Conservation (phyloP, 306 rosid genomes). For the Hippophae rhamnoides region DNA sequence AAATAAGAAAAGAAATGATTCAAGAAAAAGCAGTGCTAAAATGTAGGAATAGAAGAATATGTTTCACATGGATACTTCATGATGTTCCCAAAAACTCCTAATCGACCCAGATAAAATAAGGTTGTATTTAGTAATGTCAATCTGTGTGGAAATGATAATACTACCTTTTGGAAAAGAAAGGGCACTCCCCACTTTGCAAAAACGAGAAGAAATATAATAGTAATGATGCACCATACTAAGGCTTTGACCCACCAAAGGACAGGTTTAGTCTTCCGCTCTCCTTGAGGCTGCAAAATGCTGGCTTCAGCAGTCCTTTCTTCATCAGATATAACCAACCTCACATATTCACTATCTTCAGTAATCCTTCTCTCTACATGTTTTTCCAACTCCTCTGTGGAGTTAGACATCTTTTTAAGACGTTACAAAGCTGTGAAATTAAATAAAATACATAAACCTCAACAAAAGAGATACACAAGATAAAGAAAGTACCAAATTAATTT, state of each 20-base stretch:
- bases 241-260: slow-evolving; percentile 70
- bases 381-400: slow-evolving; percentile 40
- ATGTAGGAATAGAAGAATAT: no score
- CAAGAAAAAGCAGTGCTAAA: no score
- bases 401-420: slow-evolving; percentile 32
- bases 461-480: no score
- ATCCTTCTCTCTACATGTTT: slow-evolving; percentile 28
- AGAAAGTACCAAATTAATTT: no score
- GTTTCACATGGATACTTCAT: no score
- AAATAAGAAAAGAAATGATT: not conserved
- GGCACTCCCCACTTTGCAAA: slow-evolving; percentile 77
- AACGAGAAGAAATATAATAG: slow-evolving; percentile 29
- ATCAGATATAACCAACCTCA: slow-evolving; percentile 67
- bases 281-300: slow-evolving; percentile 45
- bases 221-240: slow-evolving; percentile 39
- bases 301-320: slow-evolving; percentile 44
- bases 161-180: slow-evolving; percentile 76
- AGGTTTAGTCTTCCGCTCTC: slow-evolving; percentile 26
- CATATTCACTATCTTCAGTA: slow-evolving; percentile 64
- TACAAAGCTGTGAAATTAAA: slow-evolving; percentile 3
- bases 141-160: not conserved
- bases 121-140: no score
- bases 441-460: not conserved
- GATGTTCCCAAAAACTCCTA: no score
- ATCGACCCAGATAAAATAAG: no score